Evolutionary conservation across 2,329 filamentous ascomycete species (phyloP).

Genomic region (Cladosporium sp.): DNA sequence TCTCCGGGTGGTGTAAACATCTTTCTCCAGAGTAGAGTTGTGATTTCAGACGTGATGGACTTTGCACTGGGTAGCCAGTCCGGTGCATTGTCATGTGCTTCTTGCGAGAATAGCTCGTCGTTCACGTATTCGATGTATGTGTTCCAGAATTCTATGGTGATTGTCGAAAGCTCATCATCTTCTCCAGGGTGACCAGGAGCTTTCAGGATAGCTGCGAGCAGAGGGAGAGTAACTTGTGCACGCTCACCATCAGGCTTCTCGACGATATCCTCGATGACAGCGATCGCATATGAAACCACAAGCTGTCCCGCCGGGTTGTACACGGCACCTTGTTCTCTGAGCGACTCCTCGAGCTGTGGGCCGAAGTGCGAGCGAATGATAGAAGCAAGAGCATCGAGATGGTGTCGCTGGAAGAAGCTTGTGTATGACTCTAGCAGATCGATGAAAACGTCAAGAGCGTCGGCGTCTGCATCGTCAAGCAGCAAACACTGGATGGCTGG

Average conservation of each 20-base stretch:
- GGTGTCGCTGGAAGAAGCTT: conserved; percentile 55
- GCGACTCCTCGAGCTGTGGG: conserved; percentile 23
- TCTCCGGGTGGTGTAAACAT: conserved; percentile 54
- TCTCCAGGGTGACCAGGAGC: conserved; percentile 63
- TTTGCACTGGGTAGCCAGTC: conserved; percentile 58
- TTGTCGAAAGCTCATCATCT: conserved; percentile 71
- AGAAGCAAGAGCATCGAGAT: conserved; percentile 55
- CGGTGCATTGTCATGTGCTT: conserved; percentile 37
- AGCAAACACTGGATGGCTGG: conserved; percentile 59
- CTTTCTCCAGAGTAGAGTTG: conserved; percentile 27
- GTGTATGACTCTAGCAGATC: conserved; percentile 64
- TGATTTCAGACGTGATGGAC: conserved; percentile 54
- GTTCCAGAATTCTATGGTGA: conserved; percentile 76
- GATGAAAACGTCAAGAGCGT: conserved; percentile 59
- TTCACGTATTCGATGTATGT: conserved; percentile 63
- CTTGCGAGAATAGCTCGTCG: conserved; percentile 55
- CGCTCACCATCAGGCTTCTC: conserved; percentile 51
- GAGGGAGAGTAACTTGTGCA: conserved; percentile 9
- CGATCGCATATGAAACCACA: conserved; percentile 65
- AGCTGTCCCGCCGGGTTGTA: conserved; percentile 61
- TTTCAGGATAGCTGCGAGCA: conserved; percentile 52
- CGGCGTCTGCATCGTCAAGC: conserved; percentile 55
- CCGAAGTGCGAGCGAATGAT: conserved; percentile 60
- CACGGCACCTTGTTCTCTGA: conserved; percentile 51
- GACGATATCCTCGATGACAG: conserved; percentile 58